A percentile compares a stretch with the other conserved stretches of the same genome.
Evolutionary conservation across 179 eudicot species (phyloP).

Genomic region (Spergularia azorica): DNA sequence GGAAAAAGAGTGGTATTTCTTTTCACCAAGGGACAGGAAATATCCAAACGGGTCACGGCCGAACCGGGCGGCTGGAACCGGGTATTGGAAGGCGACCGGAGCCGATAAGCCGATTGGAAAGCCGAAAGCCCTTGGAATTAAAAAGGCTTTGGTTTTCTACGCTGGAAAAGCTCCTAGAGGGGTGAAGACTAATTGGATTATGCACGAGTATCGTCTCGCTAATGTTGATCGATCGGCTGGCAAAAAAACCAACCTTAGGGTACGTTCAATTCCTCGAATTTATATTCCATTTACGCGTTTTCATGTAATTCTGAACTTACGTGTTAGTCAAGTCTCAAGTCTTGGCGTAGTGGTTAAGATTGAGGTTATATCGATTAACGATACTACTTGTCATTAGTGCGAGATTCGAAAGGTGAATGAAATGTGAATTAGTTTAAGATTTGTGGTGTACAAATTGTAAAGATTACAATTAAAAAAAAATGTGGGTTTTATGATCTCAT

Average conservation of each 20-base stretch:
- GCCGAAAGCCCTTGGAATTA: conserved; percentile 69
- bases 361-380: neutral
- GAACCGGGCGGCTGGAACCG: conserved; percentile 81
- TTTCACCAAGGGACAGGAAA: conserved; percentile 80
- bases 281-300: too few relatives aligned
- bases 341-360: neutral
- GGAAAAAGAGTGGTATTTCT: conserved; percentile 89
- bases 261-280: conserved; percentile 9
- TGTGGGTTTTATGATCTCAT: neutral
- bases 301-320: too few relatives aligned
- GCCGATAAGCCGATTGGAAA: conserved; percentile 80
- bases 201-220: conserved; percentile 90
- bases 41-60: conserved; percentile 90
- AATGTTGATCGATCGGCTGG: conserved; percentile 79
- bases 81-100: conserved; percentile 93
- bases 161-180: conserved; percentile 85
- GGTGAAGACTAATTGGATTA: conserved; percentile 87
- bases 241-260: conserved; percentile 60
- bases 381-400: too few relatives aligned
- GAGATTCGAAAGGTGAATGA: too few relatives aligned
- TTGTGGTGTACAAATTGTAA: neutral
- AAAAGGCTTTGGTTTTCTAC: conserved; percentile 80
- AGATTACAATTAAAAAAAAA: neutral
- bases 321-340: neutral
- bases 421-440: neutral